phyloP scores from a whole-genome alignment of 345 rosid genomes.

The Euphorbia pulcherrima region DNA sequence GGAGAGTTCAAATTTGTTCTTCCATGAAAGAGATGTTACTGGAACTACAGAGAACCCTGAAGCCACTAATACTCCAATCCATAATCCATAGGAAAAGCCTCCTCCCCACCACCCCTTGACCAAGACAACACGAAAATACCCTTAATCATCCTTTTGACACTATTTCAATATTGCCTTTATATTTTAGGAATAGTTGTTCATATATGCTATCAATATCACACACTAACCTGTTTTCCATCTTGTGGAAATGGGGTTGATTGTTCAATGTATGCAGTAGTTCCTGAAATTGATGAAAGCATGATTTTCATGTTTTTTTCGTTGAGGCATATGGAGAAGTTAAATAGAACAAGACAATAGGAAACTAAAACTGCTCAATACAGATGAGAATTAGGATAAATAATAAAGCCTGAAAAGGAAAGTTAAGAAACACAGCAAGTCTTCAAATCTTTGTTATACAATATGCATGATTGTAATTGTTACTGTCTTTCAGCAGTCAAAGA shows the following conservation, averaged over 20 bases:
- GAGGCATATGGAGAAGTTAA: not conserved
- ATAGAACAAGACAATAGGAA: not conserved
- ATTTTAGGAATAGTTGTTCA: not conserved
- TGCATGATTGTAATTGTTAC: not conserved
- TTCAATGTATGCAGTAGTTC: constrained; percentile 63
- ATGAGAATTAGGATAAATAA: not conserved
- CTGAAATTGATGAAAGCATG: constrained; percentile 33
- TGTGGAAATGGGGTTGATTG: constrained; percentile 69
- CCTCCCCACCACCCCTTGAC: constrained; percentile 92
- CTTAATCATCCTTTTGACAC: constrained; percentile 10
- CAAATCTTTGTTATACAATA: no score
- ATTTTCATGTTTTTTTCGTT: not conserved
- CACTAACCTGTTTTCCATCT: constrained; percentile 73
- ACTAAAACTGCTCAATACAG: not conserved
- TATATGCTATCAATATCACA: not conserved
- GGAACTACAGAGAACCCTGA: constrained; percentile 86
- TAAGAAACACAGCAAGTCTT: no score
- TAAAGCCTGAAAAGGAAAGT: not conserved
- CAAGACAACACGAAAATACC: constrained; percentile 14
- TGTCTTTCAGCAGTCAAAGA: not conserved
- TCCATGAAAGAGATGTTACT: constrained; percentile 68
- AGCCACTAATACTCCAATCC: constrained; percentile 86
- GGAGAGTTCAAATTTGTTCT: constrained; percentile 55
- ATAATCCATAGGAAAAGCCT: constrained; percentile 85
- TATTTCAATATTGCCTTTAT: not conserved